Base-by-base conservation (phyloP, 2,329 filamentous ascomycete genomes). In the Aspergillus luchuensis region DNA sequence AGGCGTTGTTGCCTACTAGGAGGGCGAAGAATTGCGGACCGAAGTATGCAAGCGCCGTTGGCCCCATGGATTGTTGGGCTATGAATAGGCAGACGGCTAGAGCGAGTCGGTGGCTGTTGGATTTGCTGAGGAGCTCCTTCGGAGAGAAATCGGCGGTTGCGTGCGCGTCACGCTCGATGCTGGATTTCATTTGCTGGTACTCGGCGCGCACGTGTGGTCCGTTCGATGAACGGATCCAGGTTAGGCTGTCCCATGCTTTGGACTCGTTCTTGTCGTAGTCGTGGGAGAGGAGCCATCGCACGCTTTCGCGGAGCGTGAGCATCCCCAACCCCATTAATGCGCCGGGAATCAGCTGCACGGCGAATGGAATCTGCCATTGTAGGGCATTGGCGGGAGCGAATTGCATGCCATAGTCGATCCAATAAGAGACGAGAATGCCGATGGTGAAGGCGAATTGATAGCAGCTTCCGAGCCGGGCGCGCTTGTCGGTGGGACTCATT, bases 291-390 rank as follows among this genome's bases (percentile, higher is more conserved):
- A 84, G 76, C 82, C 82, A 85, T 15, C 82, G 74, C 0, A 81
- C 76, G 47, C 80, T 83, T 65, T 84, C 82, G 11, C 78, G 77
- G 1, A 84, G 67, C 0, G 79, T 80, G 10, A 83, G 66, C 75
- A 82, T 80, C 2, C 82, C 81, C 1, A 83, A 55, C 0, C 80
- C 81, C 50, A 84, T 79, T 0, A 83, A 61, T 1, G 71, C 78
- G 0, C 80, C 81, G 0, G 81, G 81, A 0, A 81, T 69, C 6
- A 84, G 73, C 64, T 84, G 82, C 4, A 85, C 72, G 0, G 80
- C 83, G 56, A 86, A 79, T 1, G 83, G 84, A 28, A 85, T 78
- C 69, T 85, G 83, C 84, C 83, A 86, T 71, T 86, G 83, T 2
- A 70, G 70, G 0, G 79, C 63, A 5, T 43, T 74, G 3, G 61